Evolutionary conservation across 371 early-diverging fungal genomes (phyloP), one percentile per base, ranked within the genome.

Genomic region (Haplosporangium sp.): DNA sequence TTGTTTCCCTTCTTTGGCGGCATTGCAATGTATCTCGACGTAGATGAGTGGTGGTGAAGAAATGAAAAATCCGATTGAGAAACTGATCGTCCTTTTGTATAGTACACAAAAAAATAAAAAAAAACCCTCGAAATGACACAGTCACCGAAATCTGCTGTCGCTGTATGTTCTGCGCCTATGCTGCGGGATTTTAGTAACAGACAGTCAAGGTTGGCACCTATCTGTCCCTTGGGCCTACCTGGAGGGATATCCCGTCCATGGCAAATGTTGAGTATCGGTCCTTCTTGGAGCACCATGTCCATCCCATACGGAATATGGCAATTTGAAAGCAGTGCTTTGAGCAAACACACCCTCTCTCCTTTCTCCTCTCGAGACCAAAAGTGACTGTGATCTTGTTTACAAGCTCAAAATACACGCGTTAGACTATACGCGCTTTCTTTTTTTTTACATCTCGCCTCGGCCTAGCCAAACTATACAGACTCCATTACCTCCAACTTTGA

Each of bases 1-100:
- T 80, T 83, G 73, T 81, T 83, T 66, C 75, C 74, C 64, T 67
- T 76, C 74, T 73, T 80, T 81, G 67, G 80, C 59, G 77, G 72
- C 77, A 77, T 77, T 59, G 63, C 55, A 37, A 38, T 36, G 21
- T 37, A 29, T 43, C 5, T 48, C 37, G 50, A 18, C n/a, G 42
- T 41, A 16, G 29, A 37, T 29, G 38, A 45, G 45, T 53, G 59
- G 14, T 9, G 23, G 54, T 36, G 54, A 36, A 18, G 53, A 41
- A 21, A 47, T 6, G 51, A 20, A 37, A 6, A 14, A 56, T n/a
- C 16, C 20, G 56, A 56, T 36, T 23, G 59, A 4, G 1, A 4
- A 29, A 29, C 29, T 29, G 29, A 29, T 29, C 29, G 29, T 29
- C 29, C 29, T 1, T n/a, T 11, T 9, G 21, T 36, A 45, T 23